Evolutionary conservation across 441 rosid species (phyloP), one percentile per base, ranked within the genome.

Genomic region (Hura crepitans): DNA sequence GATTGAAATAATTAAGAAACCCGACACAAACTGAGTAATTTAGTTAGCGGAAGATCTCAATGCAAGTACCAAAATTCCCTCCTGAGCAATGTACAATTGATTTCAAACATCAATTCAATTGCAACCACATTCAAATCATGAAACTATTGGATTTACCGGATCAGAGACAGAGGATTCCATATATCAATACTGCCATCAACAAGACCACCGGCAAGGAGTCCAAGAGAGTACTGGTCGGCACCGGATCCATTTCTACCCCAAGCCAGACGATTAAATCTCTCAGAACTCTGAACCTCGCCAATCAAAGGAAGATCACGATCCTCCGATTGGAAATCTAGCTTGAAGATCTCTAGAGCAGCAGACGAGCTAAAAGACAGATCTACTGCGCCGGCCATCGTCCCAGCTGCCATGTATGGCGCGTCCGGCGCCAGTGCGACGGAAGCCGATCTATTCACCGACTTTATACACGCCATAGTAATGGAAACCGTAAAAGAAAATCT

Each of bases 361-460:
- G 97, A 87, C 12, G 98, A 93, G 73, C 98, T 96, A 74, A 93
- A 93, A 18, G 96, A 91, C 68, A 83, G 85, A 88, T 96, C 98
- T 77, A 93, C 97, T 13, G 97, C 99, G 54, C 97, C 98, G 11
- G 98, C 98, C 98, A 93, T 89, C 69, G 99, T 96, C 17, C 99
- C 99, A 30, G 98, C 93, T 20, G 98, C 99, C 91, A 96, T 80
- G 86, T 93, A 96, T 3, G 92, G 96, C 53, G 90, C 89, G 33
- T 92, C 98, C 78, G 98, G 98, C 60, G 98, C 86, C 60, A 96
- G 70, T 22, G 97, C 97, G 75, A 88, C 92, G 54, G 91, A 85
- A 84, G 99, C 96, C 84, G 97, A 96, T 86, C 97, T 78, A 74
- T 71, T 90, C 57, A 88, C 96, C 53, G 86, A 87, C 85, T 96